Base-by-base conservation (phyloP, 2,329 filamentous ascomycete species). In the Apiospora koreana region DNA sequence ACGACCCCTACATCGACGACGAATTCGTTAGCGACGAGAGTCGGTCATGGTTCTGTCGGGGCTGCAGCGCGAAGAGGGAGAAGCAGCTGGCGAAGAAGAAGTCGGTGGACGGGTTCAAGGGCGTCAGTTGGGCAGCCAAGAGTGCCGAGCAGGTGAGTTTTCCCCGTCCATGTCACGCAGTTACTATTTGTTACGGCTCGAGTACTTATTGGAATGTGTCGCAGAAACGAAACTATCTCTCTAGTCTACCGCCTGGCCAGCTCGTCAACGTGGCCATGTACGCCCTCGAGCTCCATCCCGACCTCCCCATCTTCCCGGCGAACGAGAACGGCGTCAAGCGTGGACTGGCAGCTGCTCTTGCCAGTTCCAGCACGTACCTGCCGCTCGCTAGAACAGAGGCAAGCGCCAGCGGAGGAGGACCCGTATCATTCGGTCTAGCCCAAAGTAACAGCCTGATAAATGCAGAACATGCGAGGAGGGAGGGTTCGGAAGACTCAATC, bases 1-100 rank as follows among this genome's bases (percentile, higher is more conserved):
- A 97, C 79, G 87, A 93, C 71, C 93, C 93, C 1, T 87, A 87
- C 10, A 93, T 97, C 71, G 86, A 87, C n/a, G 88, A 91, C 72
- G 88, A 91, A 23, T 88, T 92, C 25, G 87, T 95, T 65, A 86
- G 86, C 45, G 87, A 93, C 71, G 84, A 90, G 73, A 88, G 89
- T 72, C 88, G 88, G 71, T 88, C 91, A 73, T 96, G 93, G 93
- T 88, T 90, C 76, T 96, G 93, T 76, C 81, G 82, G 8, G 83
- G 86, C 38, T 95, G 93, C 78, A 79, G 78, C 70, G 81, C 77
- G 65, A 87, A 84, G 79, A 84, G 80, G 67, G 83, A 84, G 74
- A 84, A 79, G 71, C 82, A 84, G 48, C 69, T 81, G 23, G 81
- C 79, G 9, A 79, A 80, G 76, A 82, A 80, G 76, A 82, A 79